Percentiles rank a stretch among this genome's conserved stretches.
Conservation (phyloP, 306 rosid species). For the Oxytropis ochrocephala region DNA sequence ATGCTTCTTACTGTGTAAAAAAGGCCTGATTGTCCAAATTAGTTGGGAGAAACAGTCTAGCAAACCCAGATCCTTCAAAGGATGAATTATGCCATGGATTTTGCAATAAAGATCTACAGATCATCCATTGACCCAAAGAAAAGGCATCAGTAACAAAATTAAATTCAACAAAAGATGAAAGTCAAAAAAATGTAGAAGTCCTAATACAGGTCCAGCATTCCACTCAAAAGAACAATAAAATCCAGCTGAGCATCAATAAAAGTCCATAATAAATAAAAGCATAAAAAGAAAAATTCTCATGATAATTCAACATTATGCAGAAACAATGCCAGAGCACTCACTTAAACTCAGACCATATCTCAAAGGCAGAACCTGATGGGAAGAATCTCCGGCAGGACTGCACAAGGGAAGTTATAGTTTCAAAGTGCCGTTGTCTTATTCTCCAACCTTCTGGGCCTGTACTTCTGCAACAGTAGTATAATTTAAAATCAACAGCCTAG, state of each 20-base stretch:
- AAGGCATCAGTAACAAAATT: conserved; percentile 9
- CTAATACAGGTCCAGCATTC: conserved; percentile 6
- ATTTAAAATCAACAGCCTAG: conserved; percentile 17
- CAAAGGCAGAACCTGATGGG: conserved; percentile 85
- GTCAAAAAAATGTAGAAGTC: neutral
- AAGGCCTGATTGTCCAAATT: conserved; percentile 76
- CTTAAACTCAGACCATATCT: conserved; percentile 98
- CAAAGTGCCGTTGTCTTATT: conserved; percentile 86
- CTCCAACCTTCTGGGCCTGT: conserved; percentile 99
- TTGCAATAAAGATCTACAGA: conserved; percentile 74
- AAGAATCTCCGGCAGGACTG: conserved; percentile 93
- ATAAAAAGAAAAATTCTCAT: conserved; percentile 6
- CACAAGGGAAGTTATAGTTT: conserved; percentile 85
- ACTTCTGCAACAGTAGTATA: conserved; percentile 50
- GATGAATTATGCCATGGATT: conserved; percentile 99
- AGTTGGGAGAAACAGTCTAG: conserved; percentile 92
- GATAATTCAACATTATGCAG: conserved; percentile 14
- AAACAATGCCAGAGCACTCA: conserved; percentile 35
- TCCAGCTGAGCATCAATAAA: conserved; percentile 6
- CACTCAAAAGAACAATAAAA: conserved; percentile 1
- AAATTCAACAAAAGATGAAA: conserved; percentile 9
- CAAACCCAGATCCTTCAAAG: conserved; percentile 97
- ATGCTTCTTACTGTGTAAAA: conserved; percentile 70
- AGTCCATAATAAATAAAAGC: conserved; percentile 10
- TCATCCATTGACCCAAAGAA: conserved; percentile 23